Conservation (phyloP, 108 stramenopile species). For the Nitzschia sp. region DNA sequence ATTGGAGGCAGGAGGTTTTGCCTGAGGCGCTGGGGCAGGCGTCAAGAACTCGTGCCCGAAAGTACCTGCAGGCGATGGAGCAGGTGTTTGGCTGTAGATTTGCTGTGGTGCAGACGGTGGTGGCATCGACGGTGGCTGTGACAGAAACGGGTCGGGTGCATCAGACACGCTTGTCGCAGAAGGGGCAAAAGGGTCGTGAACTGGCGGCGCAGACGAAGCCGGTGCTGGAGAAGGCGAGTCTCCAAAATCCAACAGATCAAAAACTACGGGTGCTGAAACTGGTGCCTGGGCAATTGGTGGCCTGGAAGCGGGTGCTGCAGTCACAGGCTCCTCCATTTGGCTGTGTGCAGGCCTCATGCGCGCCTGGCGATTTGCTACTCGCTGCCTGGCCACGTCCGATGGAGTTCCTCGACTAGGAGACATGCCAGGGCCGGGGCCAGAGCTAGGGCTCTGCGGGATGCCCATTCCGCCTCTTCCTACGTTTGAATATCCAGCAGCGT, state of each 20-base stretch:
- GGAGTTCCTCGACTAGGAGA: conserved; percentile 51
- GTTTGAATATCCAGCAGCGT: conserved; percentile 48
- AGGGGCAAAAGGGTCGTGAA: conserved; percentile 34
- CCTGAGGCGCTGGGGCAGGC: conserved; percentile 9
- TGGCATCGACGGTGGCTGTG: conserved; percentile 6
- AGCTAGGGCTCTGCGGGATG: conserved; percentile 18
- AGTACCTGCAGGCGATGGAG: conserved; percentile 13
- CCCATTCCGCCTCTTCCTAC: not conserved
- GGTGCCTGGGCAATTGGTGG: conserved; percentile 20
- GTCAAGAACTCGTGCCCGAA: conserved; percentile 20
- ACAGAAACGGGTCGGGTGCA: conserved; percentile 16
- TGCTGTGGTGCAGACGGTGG: conserved; percentile 24
- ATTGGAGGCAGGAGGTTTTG: conserved; percentile 34
- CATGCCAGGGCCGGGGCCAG: conserved; percentile 36
- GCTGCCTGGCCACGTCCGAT: conserved; percentile 73
- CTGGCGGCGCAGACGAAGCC: conserved; percentile 5
- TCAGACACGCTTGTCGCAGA: conserved; percentile 8
- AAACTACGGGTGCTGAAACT: conserved; percentile 40
- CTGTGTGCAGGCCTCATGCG: conserved; percentile 32
- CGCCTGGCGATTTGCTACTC: conserved; percentile 65
- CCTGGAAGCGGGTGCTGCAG: conserved; percentile 2
- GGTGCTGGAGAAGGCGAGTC: conserved; percentile 26
- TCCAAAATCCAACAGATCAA: conserved; percentile 36
- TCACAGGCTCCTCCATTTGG: not conserved
- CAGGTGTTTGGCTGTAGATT: no score